A percentile compares a stretch with the other conserved stretches of the same genome.
Evolutionary conservation across 73 alveolate genomes (phyloP).

Genomic region (Effrenium voratum): DNA sequence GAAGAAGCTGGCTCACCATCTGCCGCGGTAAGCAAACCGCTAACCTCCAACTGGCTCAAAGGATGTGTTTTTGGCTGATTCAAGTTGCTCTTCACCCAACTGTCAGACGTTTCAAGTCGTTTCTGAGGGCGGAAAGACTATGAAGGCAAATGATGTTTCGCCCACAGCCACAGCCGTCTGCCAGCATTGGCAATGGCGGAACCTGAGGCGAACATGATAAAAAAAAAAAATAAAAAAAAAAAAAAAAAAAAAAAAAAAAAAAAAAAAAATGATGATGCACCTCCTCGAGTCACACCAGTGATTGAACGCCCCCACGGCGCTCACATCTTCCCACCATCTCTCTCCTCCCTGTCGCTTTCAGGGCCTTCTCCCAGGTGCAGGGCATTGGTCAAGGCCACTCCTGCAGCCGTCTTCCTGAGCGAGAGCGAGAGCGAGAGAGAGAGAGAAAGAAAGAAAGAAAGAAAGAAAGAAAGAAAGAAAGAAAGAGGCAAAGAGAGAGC

Average conservation of each 20-base stretch:
- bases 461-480: no score
- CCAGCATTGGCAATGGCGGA: no score
- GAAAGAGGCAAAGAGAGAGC: no score
- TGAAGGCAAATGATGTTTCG: no score
- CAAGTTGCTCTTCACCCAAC: not conserved
- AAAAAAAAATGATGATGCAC: not conserved
- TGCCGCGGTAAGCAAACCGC: not conserved
- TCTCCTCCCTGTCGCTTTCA: not conserved
- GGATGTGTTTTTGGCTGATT: not conserved
- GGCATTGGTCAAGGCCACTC: constrained; percentile 79
- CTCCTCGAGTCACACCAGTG: not conserved
- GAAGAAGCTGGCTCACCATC: not conserved
- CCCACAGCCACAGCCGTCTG: no score
- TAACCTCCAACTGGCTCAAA: not conserved
- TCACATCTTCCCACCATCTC: not conserved
- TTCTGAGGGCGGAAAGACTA: no score
- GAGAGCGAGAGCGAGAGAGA: no score
- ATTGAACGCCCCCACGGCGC: not conserved
- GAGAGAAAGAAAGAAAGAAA: no score
- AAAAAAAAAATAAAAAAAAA: not conserved
- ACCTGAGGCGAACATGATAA: no score
- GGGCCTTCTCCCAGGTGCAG: constrained; percentile 68
- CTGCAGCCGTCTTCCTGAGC: constrained; percentile 89
- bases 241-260: not conserved
- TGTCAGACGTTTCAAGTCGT: no score